Evolutionary conservation across 2,329 filamentous ascomycete species (phyloP), one percentile per base, ranked within the genome.

Genomic region (Clonostachys solani): DNA sequence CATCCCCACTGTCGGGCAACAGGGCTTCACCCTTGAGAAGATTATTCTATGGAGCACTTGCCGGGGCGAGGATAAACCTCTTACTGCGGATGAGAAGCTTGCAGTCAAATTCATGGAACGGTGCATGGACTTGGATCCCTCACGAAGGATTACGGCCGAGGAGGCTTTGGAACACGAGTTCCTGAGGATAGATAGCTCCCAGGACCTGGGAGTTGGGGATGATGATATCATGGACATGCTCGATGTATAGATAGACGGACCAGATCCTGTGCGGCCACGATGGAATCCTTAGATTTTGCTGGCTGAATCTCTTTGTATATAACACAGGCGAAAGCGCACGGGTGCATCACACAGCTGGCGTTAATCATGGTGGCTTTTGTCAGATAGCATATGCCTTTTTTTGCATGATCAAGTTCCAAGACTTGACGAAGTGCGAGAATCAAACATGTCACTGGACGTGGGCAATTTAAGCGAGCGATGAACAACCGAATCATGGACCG

Each of bases 21-120:
- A 83, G 40, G 94, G 94, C 1, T 95, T 95, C 64, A 84, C 81
- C 6, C 83, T 96, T 57, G 90, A 96, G 67, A 94, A 95, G 69
- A 94, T 99, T 56, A 86, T 99, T 52, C 75, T 96, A 43, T 99
- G 94, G 94, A 94, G 90, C 60, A 96, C 90, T 23, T 89, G 87
- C 50, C 82, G 90, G 18, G 84, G 81, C 47, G 78, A 83, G 18
- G 69, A 73, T 6, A 74, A 74, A 46, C 69, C 73, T 2, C 64
- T 94, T 37, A 78, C 74, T 0, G 67, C 73, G 0, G 86, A 90
- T 19, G 89, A 94, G 69, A 81, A 80, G 56, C 72, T 87, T 50
- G 89, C 89, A 0, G 75, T 92, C 1, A 74, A 80, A 40, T 94
- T 95, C 59, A 65, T 95, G 50, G 75, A 80, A 44, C 69, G 78